These are phyloP conservation scores for Peronospora tabacina DNA, from an alignment of 352 stramenopile species.

Conservation along the genomic window DNA sequence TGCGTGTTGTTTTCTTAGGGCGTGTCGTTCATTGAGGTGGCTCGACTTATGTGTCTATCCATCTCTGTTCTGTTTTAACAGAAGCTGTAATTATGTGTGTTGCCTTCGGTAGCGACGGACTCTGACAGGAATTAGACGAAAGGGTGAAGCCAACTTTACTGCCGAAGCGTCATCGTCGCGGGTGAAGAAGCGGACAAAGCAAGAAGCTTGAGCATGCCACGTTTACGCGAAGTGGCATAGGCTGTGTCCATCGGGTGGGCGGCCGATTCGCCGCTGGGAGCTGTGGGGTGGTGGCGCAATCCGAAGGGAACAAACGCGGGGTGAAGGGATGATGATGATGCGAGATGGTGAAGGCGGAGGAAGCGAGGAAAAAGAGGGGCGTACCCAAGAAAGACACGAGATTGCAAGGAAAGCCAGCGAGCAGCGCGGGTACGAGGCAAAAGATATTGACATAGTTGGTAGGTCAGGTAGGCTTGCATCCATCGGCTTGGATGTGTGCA, in stretches of 20 bases:
- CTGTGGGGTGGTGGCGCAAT: slow-evolving; percentile 14
- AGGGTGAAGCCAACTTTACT: slow-evolving; percentile 53
- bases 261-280: slow-evolving; percentile 11
- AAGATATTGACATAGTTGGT: not conserved
- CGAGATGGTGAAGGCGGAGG: slow-evolving; percentile 12
- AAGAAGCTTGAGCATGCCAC: slow-evolving; percentile 37
- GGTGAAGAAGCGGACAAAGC: slow-evolving; percentile 71
- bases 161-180: slow-evolving; percentile 36
- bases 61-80: slow-evolving; percentile 87
- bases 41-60: slow-evolving; percentile 84
- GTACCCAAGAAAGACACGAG: slow-evolving; percentile 25
- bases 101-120: slow-evolving; percentile 72
- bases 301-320: slow-evolving; percentile 18
- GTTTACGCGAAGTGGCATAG: slow-evolving; percentile 11
- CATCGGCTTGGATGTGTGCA: not conserved
- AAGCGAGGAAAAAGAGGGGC: slow-evolving; percentile 22
- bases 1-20: slow-evolving; percentile 33
- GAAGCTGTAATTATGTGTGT: slow-evolving; percentile 89
- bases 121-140: slow-evolving; percentile 54
- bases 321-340: slow-evolving; percentile 11
- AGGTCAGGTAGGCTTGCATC: not conserved
- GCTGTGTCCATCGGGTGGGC: slow-evolving; percentile 9
- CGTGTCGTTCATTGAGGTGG: slow-evolving; percentile 46
- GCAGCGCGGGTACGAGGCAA: slow-evolving; percentile 5
- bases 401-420: slow-evolving; percentile 24